phyloP scores from a whole-genome alignment of 2,329 filamentous ascomycete species.

The Aspergillus sp. region DNA sequence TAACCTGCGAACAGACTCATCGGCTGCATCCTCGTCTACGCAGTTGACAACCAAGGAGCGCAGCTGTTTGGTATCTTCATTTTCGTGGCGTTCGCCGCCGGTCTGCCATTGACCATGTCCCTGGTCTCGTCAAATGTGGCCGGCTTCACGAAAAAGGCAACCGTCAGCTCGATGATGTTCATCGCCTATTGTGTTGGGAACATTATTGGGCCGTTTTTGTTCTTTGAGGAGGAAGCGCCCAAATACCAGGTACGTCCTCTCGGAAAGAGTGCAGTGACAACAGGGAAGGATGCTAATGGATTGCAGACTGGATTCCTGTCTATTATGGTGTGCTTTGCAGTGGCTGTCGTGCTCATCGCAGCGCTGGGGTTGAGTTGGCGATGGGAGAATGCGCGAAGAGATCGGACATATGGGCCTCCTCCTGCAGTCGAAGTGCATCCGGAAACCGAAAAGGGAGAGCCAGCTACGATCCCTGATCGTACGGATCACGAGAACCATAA shows the following conservation, averaged over 20 bases:
- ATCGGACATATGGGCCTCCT: neutral
- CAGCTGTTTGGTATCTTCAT: constrained; percentile 28
- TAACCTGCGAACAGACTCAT: constrained; percentile 5
- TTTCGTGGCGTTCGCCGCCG: constrained; percentile 25
- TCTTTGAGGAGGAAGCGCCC: neutral
- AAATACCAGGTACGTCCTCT: neutral
- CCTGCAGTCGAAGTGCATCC: neutral
- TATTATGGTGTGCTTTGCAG: neutral
- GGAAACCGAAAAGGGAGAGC: neutral
- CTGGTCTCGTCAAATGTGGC: constrained; percentile 29
- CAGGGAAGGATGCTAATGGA: neutral
- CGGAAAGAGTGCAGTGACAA: neutral
- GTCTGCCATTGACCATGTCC: constrained; percentile 29
- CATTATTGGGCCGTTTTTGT: constrained; percentile 21
- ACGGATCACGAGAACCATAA: neutral
- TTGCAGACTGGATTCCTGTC: neutral
- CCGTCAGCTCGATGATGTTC: constrained; percentile 45
- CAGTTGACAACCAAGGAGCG: constrained; percentile 16
- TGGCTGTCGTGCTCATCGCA: neutral
- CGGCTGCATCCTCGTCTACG: constrained; percentile 27
- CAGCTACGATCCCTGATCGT: neutral
- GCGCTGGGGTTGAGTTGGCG: neutral
- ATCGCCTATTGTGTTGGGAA: constrained; percentile 37
- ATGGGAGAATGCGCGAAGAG: neutral
- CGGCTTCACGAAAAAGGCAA: constrained; percentile 31